These are phyloP conservation scores for Monosiga brevicollis DNA, from an alignment of 78 protist genomes.

Conservation along the genomic window DNA sequence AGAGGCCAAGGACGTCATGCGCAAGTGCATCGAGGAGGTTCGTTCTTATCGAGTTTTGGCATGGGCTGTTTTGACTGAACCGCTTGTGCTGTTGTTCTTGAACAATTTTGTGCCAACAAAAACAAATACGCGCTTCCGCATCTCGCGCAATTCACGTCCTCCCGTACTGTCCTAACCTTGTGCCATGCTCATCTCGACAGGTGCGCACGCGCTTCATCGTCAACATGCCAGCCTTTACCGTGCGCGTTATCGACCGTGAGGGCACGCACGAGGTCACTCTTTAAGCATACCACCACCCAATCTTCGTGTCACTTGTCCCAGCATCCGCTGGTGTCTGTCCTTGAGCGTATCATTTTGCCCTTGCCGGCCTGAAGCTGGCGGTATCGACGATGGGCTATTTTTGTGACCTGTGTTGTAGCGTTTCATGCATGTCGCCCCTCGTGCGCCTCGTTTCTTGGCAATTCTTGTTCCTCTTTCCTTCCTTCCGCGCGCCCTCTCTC, in stretches of 20 bases:
- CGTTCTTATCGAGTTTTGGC: background rate
- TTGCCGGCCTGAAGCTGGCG: too few species aligned
- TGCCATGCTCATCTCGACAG: slow-evolving; percentile 12
- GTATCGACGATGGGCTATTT: too few species aligned
- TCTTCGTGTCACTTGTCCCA: too few species aligned
- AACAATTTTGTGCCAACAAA: background rate
- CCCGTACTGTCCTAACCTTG: background rate
- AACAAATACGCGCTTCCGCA: background rate
- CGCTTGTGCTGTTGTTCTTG: background rate
- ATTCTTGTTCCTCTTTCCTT: too few species aligned
- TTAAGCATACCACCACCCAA: too few species aligned
- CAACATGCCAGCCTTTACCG: slow-evolving; percentile 12
- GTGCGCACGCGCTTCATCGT: slow-evolving; percentile 44
- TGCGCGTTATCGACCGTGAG: background rate
- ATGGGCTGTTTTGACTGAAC: background rate
- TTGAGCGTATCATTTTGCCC: too few species aligned
- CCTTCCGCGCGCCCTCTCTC: too few species aligned
- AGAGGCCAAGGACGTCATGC: slow-evolving; percentile 34
- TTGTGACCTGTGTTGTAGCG: too few species aligned
- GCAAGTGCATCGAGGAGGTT: slow-evolving; percentile 4
- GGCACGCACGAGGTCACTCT: background rate
- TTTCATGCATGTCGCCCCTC: too few species aligned
- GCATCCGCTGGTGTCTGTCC: too few species aligned
- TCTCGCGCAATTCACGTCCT: background rate
- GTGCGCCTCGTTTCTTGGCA: too few species aligned